Base-by-base conservation (phyloP, 345 rosid genomes). In the Gynandropsis gynandra region DNA sequence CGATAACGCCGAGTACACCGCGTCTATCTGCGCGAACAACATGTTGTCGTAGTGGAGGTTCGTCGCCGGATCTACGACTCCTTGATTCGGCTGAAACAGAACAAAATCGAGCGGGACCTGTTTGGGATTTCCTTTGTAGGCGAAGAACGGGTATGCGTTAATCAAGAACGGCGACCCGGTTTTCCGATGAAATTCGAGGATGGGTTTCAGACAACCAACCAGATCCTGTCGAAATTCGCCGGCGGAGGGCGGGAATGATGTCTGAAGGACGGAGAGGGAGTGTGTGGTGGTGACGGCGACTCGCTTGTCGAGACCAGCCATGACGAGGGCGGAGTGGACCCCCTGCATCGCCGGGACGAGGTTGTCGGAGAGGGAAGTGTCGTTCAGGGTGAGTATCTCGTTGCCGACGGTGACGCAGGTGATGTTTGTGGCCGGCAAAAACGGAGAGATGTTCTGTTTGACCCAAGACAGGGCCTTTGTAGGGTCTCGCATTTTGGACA, bases 71-170 rank as follows among this genome's bases (percentile, higher is more conserved):
- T 93, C 99, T 4, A 74, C 65, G 7, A 81, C 13, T 6, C 95
- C 95, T 24, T 79, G 81, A 47, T 74, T 81, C 1, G 87, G 66
- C 47, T 88, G 87, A 45, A 92, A 92, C 18, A 88, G 74, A 15
- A 80, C 99, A 43, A 76, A 93, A 19, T 93, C 89, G 6, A 93
- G 55, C 8, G 85, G 54, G 10, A 93, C 69, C 56, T 83, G 83
- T 51, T 80, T 81, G 0, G 99, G 94, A 56, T 45, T 81, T 1
- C 39, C 94, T 67, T 88, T 93, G 77, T 83, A 93, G 1, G 99
- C 99, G 34, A 93, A 88, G 71, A 74, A 93, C 4, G 99, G 99
- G 56, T 93, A 93, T 0, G 95, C 95, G 35, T 93, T 93, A 64
- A 93, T 85, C 41, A 88, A 35, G 58, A 93, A 93, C 0, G 94